phyloP scores from a whole-genome alignment of 768 basidiomycete species.

The Pholiota molesta region DNA sequence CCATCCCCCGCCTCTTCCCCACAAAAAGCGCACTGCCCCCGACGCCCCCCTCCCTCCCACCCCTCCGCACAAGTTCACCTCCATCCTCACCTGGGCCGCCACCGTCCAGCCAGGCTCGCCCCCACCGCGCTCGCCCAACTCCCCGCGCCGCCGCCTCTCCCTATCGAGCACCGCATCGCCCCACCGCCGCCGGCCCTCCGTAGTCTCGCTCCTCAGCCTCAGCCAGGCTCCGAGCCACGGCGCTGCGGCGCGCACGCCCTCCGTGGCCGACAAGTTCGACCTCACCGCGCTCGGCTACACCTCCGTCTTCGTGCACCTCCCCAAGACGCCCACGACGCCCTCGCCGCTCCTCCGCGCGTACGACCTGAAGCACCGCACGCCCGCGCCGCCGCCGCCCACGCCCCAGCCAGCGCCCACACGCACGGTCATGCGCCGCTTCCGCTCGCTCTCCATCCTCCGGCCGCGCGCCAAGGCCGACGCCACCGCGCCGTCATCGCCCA shows the following conservation, averaged over 20 bases:
- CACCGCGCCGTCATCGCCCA: conserved; percentile 26
- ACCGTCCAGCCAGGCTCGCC: conserved; percentile 74
- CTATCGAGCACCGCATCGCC: neutral
- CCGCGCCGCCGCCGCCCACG: conserved; percentile 10
- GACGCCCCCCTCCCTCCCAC: conserved; percentile 25
- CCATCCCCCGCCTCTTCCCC: conserved; percentile 23
- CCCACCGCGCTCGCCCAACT: conserved; percentile 31
- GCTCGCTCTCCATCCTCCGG: conserved; percentile 52
- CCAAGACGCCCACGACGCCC: conserved; percentile 51
- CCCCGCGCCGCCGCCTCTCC: conserved; percentile 34
- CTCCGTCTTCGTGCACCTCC: conserved; percentile 63
- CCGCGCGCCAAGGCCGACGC: conserved; percentile 28
- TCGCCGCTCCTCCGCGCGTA: conserved; percentile 32
- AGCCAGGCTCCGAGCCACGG: conserved; percentile 40
- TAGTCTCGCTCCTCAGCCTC: conserved; percentile 36
- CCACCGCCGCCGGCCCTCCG: conserved; percentile 23
- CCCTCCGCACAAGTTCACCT: conserved; percentile 11
- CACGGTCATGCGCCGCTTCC: conserved; percentile 24
- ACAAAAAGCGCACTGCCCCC: conserved; percentile 34
- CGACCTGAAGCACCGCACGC: conserved; percentile 14
- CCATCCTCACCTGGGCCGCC: conserved; percentile 64
- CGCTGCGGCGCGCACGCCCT: conserved; percentile 39
- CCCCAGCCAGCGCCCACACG: conserved; percentile 13
- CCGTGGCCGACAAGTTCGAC: conserved; percentile 53
- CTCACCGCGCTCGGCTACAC: conserved; percentile 67